Evolutionary conservation across 768 basidiomycete genomes (phyloP), one percentile per base, ranked within the genome.

Genomic region (Tulasnella sp.): DNA sequence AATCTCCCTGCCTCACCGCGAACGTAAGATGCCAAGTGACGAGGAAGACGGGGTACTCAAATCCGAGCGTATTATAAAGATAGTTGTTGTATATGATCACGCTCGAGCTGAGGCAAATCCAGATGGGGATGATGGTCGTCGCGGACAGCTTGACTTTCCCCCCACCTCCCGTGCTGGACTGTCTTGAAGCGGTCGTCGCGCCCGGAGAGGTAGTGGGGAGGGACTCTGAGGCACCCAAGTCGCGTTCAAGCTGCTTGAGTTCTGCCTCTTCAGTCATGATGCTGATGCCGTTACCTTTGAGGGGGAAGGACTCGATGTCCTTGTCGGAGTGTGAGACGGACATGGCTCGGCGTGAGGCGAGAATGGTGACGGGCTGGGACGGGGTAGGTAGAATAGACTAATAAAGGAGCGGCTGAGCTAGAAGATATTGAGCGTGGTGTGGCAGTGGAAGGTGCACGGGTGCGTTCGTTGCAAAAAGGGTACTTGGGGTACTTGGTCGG

Each of bases 61-160:
- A 96, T 61, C 82, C 71, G 67, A 87, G 80, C 46, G 78, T 79
- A 72, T 87, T 87, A 77, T 88, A 91, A 65, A 89, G 72, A 68
- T 83, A 83, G 71, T 92, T 94, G 80, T 96, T 96, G 81, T 97
- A 96, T 60, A 96, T 82, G 73, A 97, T 97, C 69, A 97, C 93
- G 7, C 81, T 69, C 24, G 91, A 90, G 63, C 84, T 87, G 65
- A 94, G 84, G 19, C 81, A 73, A 67, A 96, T 97, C 94, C 94
- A 98, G 58, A 94, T 74, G 25, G 90, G 92, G 59, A 96, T 89
- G 67, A 92, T 87, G 58, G 78, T 73, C 0, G 81, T 68, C 0
- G 86, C 78, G 11, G 86, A 60, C 22, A 65, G 53, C 29, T 45
- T 59, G 24, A 44, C 17, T 15, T 38, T 38, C 34, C 34, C 34